A percentile compares a stretch with the other conserved stretches of the same genome.
Conservation (phyloP, 2,329 filamentous ascomycete genomes). For the Fusarium sp. region DNA sequence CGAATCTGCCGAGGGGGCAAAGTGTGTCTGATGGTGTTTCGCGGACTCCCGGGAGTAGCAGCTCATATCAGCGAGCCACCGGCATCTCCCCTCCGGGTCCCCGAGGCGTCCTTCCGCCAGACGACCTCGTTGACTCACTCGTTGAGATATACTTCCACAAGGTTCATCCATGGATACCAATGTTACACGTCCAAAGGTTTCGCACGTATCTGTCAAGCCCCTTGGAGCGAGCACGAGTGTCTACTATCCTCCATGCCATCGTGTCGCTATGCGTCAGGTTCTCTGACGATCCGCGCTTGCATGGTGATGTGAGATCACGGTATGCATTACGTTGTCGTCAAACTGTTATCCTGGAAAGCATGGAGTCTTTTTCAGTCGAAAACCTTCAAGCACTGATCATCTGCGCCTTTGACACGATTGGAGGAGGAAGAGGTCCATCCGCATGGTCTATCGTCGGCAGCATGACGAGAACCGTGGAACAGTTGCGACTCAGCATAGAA, state of each 20-base stretch:
- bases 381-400: conserved; percentile 56
- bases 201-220: conserved; percentile 25
- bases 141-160: conserved; percentile 55
- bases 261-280: conserved; percentile 48
- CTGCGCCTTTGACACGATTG: conserved; percentile 56
- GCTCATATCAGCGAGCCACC: neutral
- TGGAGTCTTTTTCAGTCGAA: conserved; percentile 55
- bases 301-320: conserved; percentile 45
- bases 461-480: conserved; percentile 58
- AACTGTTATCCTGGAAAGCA: conserved; percentile 51
- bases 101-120: conserved; percentile 37
- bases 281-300: conserved; percentile 41
- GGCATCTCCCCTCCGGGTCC: too few relatives aligned
- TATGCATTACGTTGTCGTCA: conserved; percentile 51
- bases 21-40: neutral
- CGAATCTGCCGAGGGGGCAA: neutral
- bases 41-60: neutral
- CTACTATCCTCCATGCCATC: conserved; percentile 57
- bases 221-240: conserved; percentile 36
- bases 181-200: conserved; percentile 48
- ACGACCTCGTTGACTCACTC: conserved; percentile 53
- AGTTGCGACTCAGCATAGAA: conserved; percentile 56
- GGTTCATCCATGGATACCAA: conserved; percentile 58
- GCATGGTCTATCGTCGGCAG: conserved; percentile 59
- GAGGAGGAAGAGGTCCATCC: conserved; percentile 51